A percentile compares a stretch with the other conserved stretches of the same genome.
Conservation (phyloP, 139 green algal genomes). For the Helicosporidium sp. region DNA sequence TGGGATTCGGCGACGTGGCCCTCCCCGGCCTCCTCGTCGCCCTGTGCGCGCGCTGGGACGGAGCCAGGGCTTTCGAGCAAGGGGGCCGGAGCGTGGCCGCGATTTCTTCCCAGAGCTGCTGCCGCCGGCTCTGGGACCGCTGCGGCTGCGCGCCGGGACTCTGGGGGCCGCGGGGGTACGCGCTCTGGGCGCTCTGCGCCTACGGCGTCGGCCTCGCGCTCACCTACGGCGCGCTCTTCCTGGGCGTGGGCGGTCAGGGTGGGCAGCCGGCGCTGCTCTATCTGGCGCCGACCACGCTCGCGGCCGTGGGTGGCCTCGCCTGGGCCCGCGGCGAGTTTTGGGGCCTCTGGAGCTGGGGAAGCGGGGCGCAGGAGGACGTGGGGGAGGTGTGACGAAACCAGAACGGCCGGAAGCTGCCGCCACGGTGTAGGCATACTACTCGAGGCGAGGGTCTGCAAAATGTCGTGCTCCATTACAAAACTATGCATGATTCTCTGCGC, state of each 20-base stretch:
- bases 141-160: too few species aligned
- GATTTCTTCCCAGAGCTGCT: too few species aligned
- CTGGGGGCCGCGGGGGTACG: constrained; percentile 32
- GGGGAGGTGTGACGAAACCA: neutral
- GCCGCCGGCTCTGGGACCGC: too few species aligned
- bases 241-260: constrained; percentile 22
- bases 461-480: too few species aligned
- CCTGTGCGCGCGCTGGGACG: constrained; percentile 19
- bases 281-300: constrained; percentile 71
- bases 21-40: constrained; percentile 60
- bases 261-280: constrained; percentile 89
- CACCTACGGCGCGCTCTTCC: constrained; percentile 60
- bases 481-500: too few species aligned
- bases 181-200: constrained; percentile 16
- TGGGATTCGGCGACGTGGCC: constrained; percentile 49
- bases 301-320: constrained; percentile 22
- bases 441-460: too few species aligned
- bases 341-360: constrained; percentile 17
- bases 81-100: too few species aligned
- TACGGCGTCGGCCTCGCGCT: constrained; percentile 58
- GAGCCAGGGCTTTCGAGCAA: too few species aligned
- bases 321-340: constrained; percentile 26
- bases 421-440: too few species aligned
- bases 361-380: neutral
- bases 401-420: too few species aligned